Percentiles rank a stretch among this genome's conserved stretches.
phyloP scores from a whole-genome alignment of 495 filamentous ascomycete species.

The Podospora appendiculata region DNA sequence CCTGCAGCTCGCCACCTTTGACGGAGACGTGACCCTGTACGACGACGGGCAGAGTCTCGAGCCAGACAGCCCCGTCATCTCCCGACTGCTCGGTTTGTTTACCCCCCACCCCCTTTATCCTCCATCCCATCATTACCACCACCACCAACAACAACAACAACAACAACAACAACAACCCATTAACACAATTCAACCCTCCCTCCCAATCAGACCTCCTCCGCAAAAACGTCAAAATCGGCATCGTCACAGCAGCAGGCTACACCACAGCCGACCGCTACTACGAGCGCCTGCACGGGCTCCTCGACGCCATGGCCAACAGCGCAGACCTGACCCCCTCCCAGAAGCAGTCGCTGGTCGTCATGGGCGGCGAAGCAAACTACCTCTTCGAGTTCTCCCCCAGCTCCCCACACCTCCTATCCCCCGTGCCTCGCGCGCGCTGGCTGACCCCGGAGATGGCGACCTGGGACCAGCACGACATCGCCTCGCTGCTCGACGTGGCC shows the following conservation, averaged over 20 bases:
- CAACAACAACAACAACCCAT: too few species aligned
- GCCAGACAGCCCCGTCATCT: conserved; percentile 66
- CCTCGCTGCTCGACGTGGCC: conserved; percentile 73
- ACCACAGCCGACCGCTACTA: conserved; percentile 80
- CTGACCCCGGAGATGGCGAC: conserved; percentile 74
- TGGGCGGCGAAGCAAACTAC: conserved; percentile 84
- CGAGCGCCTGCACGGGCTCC: conserved; percentile 70
- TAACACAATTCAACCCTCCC: neutral
- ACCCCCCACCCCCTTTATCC: neutral
- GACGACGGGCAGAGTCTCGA: conserved; percentile 81
- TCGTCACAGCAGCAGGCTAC: conserved; percentile 96
- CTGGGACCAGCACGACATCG: conserved; percentile 78
- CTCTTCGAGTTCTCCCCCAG: conserved; percentile 64
- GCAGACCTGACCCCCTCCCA: conserved; percentile 50
- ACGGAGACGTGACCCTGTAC: conserved; percentile 96
- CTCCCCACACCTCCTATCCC: conserved; percentile 46
- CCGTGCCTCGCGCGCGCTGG: conserved; percentile 68
- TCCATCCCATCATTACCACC: too few species aligned
- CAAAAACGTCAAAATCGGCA: conserved; percentile 69
- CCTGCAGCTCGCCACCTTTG: conserved; percentile 83
- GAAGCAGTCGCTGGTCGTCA: conserved; percentile 72
- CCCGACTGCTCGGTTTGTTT: conserved; percentile 54
- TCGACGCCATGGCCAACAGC: conserved; percentile 70
- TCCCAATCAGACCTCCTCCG: conserved; percentile 36
- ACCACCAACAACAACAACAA: too few species aligned